Base-by-base conservation (phyloP, 768 basidiomycete species). In the Lentinula guzmanii region DNA sequence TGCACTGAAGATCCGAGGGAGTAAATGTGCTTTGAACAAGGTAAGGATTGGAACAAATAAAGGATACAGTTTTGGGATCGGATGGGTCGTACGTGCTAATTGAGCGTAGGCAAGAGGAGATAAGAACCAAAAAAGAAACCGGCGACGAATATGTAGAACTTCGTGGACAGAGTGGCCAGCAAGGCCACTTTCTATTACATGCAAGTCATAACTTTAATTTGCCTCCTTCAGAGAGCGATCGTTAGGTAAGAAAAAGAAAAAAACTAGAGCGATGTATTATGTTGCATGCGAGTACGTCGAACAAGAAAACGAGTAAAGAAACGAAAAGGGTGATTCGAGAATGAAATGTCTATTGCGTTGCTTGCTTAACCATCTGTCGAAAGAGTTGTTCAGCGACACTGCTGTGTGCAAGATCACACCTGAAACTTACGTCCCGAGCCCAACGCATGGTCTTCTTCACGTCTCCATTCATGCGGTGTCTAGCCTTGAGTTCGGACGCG, bases 401-500 rank as follows among this genome's bases (percentile, higher is more conserved):
- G 5, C 24, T 13, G 10, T n/a, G 1, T 62, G 33, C 21, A 21
- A 24, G 21, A 24, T 48, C 28, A 39, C n/a, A 15, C 35, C 21
- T 50, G 16, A 53, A 35, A 71, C 84, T 58, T 65, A 95, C 94
- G 84, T 97, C 94, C 58, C 91, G 85, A 18, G 95, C 93, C 93
- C 95, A 97, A 64, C 91, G 89, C 76, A 93, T 79, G 3, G 91
- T 93, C 80, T 87, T 90, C 83, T 89, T 94, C 41, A 89, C 89
- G 66, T 95, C 92, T 45, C 79, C 73, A 6, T 85, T 82, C 77
- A 89, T 85, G 24, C 91, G 86, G 48, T 82, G 81, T 74, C 88
- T 92, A 53, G 82, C 80, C 64, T 91, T 84, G 66, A 95, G 75
- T 65, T 92, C 86, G 21, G 75, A 74, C 0, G 85, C 88, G 64